Base-by-base conservation (phyloP, 169 alveolate species). In the Babesia divergens region DNA sequence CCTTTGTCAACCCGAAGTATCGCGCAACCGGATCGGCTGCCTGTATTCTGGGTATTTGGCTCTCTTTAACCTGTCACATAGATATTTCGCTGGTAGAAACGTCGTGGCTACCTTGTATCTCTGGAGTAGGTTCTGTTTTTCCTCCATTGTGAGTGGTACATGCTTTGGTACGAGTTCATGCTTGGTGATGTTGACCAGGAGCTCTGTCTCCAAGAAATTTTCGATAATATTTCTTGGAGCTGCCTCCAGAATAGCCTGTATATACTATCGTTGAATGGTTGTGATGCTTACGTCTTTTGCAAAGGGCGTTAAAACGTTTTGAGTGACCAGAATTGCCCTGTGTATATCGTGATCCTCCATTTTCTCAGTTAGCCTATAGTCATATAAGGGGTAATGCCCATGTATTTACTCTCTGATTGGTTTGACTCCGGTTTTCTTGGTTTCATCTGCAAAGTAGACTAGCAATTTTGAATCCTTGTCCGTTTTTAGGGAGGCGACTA, bases 111-210 rank as follows among this genome's bases (percentile, higher is more conserved):
- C 95, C 56, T 92, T 92, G 83, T 97, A 97, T 83, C 96, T 91
- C 69, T 92, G 92, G 32, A 96, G 91, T 16, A 97, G 90, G 34
- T 84, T 84, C 49, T 92, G 84, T 85, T 96, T 96, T 65, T 97
- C 99, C 38, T 94, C 98, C 64, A 88, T 89, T 28, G 97, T 79
- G 53, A 96, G 90, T 13, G 98, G 95, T 55, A 94, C 90, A 81
- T 97, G 99, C 83, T 91, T 91, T 28, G 99, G 99, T 49, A 97
- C 99, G 60, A 96, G 89, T 76, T 96, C 99, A 67, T 97, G 99
- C 77, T 94, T 93, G 2, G 99, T 97, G 62, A 97, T 97, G 85
- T 97, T 97, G 51, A 95, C 98, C 75, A 94, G 79, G 56, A 94
- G 79, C 79, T 94, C 97, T 22, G 94, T 89, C 52, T 94, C 97